A percentile compares a stretch with the other conserved stretches of the same genome.
Evolutionary conservation across 2,329 filamentous ascomycete genomes (phyloP).

Genomic region (Pseudogymnoascus sp.): DNA sequence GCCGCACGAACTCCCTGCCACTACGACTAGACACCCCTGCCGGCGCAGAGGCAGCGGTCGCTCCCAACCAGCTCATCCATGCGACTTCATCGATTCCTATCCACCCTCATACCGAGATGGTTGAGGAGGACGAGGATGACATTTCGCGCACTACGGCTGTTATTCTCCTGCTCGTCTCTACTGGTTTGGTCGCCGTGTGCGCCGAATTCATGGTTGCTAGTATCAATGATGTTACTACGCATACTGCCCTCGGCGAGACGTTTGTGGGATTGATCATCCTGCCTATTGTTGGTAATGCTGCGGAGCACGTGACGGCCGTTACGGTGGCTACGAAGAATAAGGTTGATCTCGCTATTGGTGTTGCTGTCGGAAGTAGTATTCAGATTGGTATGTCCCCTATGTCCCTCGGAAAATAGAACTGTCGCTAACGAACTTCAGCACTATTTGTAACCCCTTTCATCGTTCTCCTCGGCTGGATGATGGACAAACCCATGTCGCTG

Average conservation of each 20-base stretch:
- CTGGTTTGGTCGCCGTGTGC: constrained; percentile 57
- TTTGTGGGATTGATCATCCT: constrained; percentile 66
- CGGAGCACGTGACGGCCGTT: constrained; percentile 64
- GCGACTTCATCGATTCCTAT: neutral
- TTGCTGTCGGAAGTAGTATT: constrained; percentile 62
- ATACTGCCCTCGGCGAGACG: constrained; percentile 49
- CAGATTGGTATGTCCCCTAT: constrained; percentile 44
- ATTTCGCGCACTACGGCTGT: constrained; percentile 49
- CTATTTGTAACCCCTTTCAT: constrained; percentile 62
- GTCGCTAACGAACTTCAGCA: constrained; percentile 24
- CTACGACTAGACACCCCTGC: constrained; percentile 40
- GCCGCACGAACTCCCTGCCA: constrained; percentile 65
- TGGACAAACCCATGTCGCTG: constrained; percentile 61
- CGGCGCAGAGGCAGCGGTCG: neutral
- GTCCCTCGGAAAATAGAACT: too few species aligned
- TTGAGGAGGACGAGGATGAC: constrained; percentile 34
- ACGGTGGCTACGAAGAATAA: constrained; percentile 66
- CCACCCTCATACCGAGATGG: neutral
- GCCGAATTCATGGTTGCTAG: constrained; percentile 63
- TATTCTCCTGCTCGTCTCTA: constrained; percentile 53
- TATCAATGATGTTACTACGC: constrained; percentile 53
- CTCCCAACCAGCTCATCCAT: neutral
- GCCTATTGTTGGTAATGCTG: constrained; percentile 65
- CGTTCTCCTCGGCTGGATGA: constrained; percentile 63
- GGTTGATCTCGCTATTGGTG: constrained; percentile 66